These are phyloP conservation scores for Aspergillus calidoustus DNA, from an alignment of 2,329 filamentous ascomycete species.

Conservation along the genomic window DNA sequence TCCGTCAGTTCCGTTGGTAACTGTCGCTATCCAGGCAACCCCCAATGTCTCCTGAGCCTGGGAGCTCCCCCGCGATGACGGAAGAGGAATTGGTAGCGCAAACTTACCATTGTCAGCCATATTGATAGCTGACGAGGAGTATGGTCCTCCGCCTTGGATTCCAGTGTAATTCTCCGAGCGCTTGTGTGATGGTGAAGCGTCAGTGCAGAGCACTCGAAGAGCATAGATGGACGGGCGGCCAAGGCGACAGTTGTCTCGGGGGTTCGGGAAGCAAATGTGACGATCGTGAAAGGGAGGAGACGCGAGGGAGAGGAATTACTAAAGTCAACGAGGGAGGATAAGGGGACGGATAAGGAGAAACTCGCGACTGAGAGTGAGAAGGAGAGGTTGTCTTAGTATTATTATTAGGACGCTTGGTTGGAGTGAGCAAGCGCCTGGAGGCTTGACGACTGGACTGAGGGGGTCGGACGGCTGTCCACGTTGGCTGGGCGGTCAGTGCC, in stretches of 20 bases:
- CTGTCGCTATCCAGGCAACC: slow-evolving; percentile 24
- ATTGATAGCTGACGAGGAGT: slow-evolving; percentile 34
- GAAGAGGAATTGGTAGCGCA: not conserved
- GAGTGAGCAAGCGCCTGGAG: slow-evolving; percentile 11
- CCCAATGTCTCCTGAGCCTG: slow-evolving; percentile 31
- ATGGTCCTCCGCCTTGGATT: slow-evolving; percentile 30
- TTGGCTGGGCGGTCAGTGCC: slow-evolving; percentile 25
- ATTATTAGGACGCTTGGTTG: slow-evolving; percentile 11
- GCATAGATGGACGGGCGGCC: slow-evolving; percentile 35
- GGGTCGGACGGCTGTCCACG: not conserved
- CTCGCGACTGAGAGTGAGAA: not conserved
- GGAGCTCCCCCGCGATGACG: slow-evolving; percentile 4
- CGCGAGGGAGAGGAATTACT: slow-evolving; percentile 10
- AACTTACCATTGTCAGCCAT: slow-evolving; percentile 43
- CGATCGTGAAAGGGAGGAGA: slow-evolving; percentile 1
- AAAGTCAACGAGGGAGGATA: not conserved
- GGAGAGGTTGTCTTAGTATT: slow-evolving; percentile 4
- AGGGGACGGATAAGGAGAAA: not conserved
- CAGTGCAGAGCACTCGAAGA: slow-evolving; percentile 27
- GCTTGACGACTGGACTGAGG: not conserved
- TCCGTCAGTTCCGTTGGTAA: slow-evolving; percentile 32
- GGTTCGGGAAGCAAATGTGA: slow-evolving; percentile 8
- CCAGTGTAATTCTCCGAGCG: slow-evolving; percentile 24
- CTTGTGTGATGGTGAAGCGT: slow-evolving; percentile 28
- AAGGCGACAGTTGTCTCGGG: slow-evolving; percentile 27